These are phyloP conservation scores for Gilbertella persicaria DNA, from an alignment of 371 early-diverging fungal genomes.

Conservation along the genomic window DNA sequence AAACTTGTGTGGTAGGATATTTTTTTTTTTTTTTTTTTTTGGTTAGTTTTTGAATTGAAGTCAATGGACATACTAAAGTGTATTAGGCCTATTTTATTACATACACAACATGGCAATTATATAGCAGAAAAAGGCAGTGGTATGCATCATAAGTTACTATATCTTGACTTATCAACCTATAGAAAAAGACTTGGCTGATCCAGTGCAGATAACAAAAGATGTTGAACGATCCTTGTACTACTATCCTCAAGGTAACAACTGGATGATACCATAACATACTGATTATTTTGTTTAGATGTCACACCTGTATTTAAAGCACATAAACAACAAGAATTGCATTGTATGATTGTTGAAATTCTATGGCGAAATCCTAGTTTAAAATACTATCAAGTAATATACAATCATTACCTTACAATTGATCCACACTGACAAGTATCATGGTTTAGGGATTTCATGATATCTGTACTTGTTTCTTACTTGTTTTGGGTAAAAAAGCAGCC, in stretches of 20 bases:
- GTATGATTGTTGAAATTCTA: slow-evolving; percentile 50
- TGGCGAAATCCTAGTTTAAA: slow-evolving; percentile 54
- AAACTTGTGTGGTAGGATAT: slow-evolving; percentile 42
- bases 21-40: background rate
- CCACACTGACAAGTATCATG: background rate
- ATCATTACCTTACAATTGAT: background rate
- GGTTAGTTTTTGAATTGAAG: background rate
- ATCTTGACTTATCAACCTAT: background rate
- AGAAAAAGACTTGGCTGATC: slow-evolving; percentile 54
- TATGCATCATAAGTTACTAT: slow-evolving; percentile 8
- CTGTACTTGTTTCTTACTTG: slow-evolving; percentile 50
- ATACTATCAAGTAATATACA: slow-evolving; percentile 47
- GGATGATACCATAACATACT: background rate
- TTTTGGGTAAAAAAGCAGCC: slow-evolving; percentile 53
- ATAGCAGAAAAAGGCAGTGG: slow-evolving; percentile 53
- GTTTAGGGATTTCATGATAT: slow-evolving; percentile 58
- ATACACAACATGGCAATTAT: slow-evolving; percentile 54
- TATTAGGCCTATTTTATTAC: slow-evolving; percentile 51
- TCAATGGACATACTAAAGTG: background rate
- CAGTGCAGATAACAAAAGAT: slow-evolving; percentile 51
- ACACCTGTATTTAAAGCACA: slow-evolving; percentile 44
- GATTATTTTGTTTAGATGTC: slow-evolving; percentile 26
- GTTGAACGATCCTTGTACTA: slow-evolving; percentile 55
- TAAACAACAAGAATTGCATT: slow-evolving; percentile 52
- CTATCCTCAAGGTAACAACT: slow-evolving; percentile 44